These are phyloP conservation scores for Plasmodium gaboni DNA, from an alignment of 169 alveolate genomes.

Conservation along the genomic window DNA sequence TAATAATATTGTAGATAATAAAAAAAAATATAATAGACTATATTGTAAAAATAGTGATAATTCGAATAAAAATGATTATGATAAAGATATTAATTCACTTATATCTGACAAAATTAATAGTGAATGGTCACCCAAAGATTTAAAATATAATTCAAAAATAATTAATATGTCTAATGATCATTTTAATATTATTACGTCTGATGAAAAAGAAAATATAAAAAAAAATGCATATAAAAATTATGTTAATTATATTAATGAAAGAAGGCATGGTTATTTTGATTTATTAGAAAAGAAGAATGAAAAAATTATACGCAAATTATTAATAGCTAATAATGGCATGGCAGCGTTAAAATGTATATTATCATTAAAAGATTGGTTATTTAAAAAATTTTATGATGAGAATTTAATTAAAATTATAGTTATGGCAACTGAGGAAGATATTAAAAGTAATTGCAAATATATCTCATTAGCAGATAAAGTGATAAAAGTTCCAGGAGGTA, in stretches of 20 bases:
- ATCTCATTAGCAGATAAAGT: constrained; percentile 81
- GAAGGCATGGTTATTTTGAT: constrained; percentile 68
- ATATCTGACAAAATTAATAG: no score
- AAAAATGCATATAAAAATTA: constrained; percentile 48
- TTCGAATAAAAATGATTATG: no score
- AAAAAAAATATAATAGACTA: no score
- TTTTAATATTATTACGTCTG: constrained; percentile 23
- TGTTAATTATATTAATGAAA: constrained; percentile 34
- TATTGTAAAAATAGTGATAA: no score
- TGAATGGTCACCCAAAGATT: no score
- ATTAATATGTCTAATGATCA: neutral
- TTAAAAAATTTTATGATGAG: constrained; percentile 79
- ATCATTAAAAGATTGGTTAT: constrained; percentile 83
- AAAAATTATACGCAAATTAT: constrained; percentile 72
- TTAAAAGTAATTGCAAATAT: constrained; percentile 78
- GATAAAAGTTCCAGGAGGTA: constrained; percentile 80
- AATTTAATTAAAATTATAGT: constrained; percentile 81
- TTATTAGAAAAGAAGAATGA: constrained; percentile 46
- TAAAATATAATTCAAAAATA: no score
- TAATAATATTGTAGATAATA: no score
- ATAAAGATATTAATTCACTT: no score
- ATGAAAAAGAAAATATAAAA: constrained; percentile 53
- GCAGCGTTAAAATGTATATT: constrained; percentile 83
- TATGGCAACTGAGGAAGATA: constrained; percentile 82
- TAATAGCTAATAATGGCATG: constrained; percentile 83